phyloP scores from a whole-genome alignment of 768 basidiomycete species.

The Leccinum boreale region DNA sequence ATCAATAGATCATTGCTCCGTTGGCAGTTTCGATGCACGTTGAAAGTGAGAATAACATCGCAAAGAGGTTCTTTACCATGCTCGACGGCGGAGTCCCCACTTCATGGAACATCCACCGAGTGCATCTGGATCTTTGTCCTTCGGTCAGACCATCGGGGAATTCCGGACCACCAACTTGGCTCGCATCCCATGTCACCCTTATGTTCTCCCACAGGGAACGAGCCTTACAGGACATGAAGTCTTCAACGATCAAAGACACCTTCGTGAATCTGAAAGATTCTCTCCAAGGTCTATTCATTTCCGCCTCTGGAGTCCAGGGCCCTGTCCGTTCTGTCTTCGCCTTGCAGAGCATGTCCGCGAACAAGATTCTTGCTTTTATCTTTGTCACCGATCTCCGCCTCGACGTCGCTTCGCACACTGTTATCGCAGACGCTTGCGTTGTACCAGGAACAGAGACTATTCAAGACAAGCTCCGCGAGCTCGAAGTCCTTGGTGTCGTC shows the following conservation, averaged over 20 bases:
- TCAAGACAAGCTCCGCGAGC: background rate
- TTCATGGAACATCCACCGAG: conserved; percentile 38
- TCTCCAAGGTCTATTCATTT: conserved; percentile 27
- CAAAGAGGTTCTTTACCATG: conserved; percentile 29
- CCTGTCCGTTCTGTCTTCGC: conserved; percentile 17
- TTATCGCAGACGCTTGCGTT: conserved; percentile 50
- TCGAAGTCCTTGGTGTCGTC: conserved; percentile 13
- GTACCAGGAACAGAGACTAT: conserved; percentile 32
- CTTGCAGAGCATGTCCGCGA: conserved; percentile 14
- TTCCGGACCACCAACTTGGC: conserved; percentile 24
- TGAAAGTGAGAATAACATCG: conserved; percentile 16
- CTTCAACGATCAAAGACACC: conserved; percentile 13
- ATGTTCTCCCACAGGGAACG: conserved; percentile 35
- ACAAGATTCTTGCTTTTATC: conserved; percentile 37
- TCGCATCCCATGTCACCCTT: conserved; percentile 28
- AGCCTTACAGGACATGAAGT: background rate
- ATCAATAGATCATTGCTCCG: conserved; percentile 21
- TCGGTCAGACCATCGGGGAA: conserved; percentile 22
- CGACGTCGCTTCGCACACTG: conserved; percentile 47
- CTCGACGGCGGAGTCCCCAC: conserved; percentile 9
- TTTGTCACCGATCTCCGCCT: conserved; percentile 45
- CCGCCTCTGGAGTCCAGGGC: conserved; percentile 22
- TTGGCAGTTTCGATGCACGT: conserved; percentile 12
- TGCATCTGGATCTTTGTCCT: conserved; percentile 37
- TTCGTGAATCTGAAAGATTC: conserved; percentile 34